These are phyloP conservation scores for Melanogaster broomeanus DNA, from an alignment of 768 basidiomycete genomes.

Conservation along the genomic window DNA sequence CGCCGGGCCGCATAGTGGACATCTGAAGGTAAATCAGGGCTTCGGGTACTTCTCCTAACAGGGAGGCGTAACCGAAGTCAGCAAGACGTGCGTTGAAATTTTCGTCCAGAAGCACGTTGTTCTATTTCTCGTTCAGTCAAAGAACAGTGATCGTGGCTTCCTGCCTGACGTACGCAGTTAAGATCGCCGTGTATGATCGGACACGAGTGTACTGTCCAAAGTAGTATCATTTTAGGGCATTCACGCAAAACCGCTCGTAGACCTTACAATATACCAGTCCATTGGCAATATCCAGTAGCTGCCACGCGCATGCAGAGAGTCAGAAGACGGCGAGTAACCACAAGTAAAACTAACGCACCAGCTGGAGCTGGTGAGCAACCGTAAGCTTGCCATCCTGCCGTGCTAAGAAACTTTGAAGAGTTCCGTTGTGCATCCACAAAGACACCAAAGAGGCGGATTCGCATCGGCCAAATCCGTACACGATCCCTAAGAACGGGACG, in stretches of 20 bases:
- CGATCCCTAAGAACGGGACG: slow-evolving; percentile 29
- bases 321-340: slow-evolving; percentile 20
- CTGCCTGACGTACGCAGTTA: slow-evolving; percentile 6
- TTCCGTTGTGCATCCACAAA: slow-evolving; percentile 31
- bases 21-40: slow-evolving; percentile 2
- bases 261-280: slow-evolving; percentile 21
- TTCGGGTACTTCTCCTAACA: slow-evolving; percentile 9
- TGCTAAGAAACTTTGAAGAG: slow-evolving; percentile 19
- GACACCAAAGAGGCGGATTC: slow-evolving; percentile 29
- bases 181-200: slow-evolving; percentile 20
- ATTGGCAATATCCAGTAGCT: slow-evolving; percentile 15
- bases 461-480: slow-evolving; percentile 25
- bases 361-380: slow-evolving; percentile 3
- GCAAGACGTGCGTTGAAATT: slow-evolving; percentile 35
- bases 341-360: slow-evolving; percentile 14
- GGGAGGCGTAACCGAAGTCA: slow-evolving; percentile 44
- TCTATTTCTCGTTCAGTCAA: slow-evolving; percentile 8
- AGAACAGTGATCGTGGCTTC: too few relatives aligned
- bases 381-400: not conserved
- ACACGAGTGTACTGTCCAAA: slow-evolving; percentile 14
- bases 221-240: not conserved
- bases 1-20: slow-evolving; percentile 31
- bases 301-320: slow-evolving; percentile 12
- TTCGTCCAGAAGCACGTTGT: slow-evolving; percentile 15
- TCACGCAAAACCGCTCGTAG: not conserved